A percentile compares a stretch with the other conserved stretches of the same genome.
phyloP scores from a whole-genome alignment of 495 filamentous ascomycete species.

The Neurospora tetrasperma region DNA sequence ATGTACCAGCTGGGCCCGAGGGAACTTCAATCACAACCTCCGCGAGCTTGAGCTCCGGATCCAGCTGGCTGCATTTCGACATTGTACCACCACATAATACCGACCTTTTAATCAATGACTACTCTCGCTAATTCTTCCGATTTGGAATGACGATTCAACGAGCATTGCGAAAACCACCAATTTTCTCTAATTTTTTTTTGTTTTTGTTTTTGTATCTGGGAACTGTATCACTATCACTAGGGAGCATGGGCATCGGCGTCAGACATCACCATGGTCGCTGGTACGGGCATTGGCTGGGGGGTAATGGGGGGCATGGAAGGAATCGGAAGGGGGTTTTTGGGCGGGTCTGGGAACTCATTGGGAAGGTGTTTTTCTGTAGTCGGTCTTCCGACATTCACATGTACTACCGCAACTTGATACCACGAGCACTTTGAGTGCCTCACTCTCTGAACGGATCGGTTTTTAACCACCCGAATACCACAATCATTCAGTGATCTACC shows the following conservation, averaged over 20 bases:
- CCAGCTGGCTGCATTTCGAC: neutral
- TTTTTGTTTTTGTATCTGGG: neutral
- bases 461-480: neutral
- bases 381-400: neutral
- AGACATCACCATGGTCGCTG: neutral
- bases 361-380: neutral
- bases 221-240: slow-evolving; percentile 1
- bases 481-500: neutral
- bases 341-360: neutral
- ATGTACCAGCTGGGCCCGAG: neutral
- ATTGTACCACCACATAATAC: slow-evolving; percentile 23
- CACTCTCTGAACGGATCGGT: neutral
- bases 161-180: slow-evolving; percentile 8
- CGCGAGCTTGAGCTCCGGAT: neutral
- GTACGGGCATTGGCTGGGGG: neutral
- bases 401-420: neutral
- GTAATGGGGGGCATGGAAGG: neutral
- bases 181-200: neutral
- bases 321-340: neutral
- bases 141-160: slow-evolving; percentile 12
- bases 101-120: slow-evolving; percentile 21
- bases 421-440: neutral
- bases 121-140: slow-evolving; percentile 4
- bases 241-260: slow-evolving; percentile 1
- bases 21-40: neutral